Evolutionary conservation across 1,139 yeast species (phyloP), one percentile per base, ranked within the genome.

Genomic region (Pichia sp.): DNA sequence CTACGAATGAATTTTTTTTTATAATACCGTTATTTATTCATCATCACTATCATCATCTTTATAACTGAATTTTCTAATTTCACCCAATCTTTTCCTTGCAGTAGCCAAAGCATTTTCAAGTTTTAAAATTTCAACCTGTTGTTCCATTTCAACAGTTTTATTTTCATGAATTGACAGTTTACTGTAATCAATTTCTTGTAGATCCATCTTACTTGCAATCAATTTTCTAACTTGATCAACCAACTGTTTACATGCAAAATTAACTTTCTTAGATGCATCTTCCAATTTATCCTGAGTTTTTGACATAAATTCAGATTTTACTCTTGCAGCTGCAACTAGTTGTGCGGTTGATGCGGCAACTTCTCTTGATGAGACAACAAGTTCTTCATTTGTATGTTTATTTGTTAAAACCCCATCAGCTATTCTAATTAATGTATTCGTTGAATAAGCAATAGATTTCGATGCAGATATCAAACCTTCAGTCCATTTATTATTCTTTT

Each of bases 341-440:
- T 89, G 97, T 1, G 95, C 96, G 0, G 96, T 89, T 0, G 96
- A 85, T 0, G 96, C 93, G 1, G 96, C 95, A 27, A 90, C 96
- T 66, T 89, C 96, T 63, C 87, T 88, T 1, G 96, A 87, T 0
- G 96, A 95, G 39, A 89, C 96, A 61, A 89, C 86, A 56, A 89
- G 77, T 68, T 89, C 89, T 65, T 90, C 96, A 55, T 84, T 90
- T 0, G 89, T 74, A 60, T 84, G 83, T 25, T 69, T 68, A 42
- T 58, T 57, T 50, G 79, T 75, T 47, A 89, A 73, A 19, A 88
- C 90, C 25, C 96, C 95, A 69, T 89, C 95, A 0, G 96, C 96
- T 29, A 90, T 86, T 58, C 82, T 82, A 55, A 89, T 89, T 60
- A 89, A 76, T 33, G 85, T 74, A 61, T 84, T 86, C 3, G 96